Evolutionary conservation across 2,329 filamentous ascomycete genomes (phyloP).

Genomic region (Cladosporium phlei): DNA sequence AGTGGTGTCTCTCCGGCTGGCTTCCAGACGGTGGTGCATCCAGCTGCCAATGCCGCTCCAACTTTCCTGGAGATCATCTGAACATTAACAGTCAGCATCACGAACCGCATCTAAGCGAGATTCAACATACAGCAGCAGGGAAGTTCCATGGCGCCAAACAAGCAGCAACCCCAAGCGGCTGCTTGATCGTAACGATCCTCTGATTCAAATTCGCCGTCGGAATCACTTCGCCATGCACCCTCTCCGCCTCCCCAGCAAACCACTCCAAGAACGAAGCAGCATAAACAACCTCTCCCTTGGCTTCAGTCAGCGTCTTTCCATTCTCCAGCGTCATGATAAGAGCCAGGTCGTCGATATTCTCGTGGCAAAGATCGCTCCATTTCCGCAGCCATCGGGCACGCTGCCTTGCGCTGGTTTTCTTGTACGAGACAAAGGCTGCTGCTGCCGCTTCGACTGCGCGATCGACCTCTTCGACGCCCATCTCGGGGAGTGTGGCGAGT

Average conservation of each 20-base stretch:
- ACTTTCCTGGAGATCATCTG: constrained; percentile 38
- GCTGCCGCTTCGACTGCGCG: constrained; percentile 21
- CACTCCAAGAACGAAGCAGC: constrained; percentile 29
- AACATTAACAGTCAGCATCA: no score
- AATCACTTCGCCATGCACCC: constrained; percentile 21
- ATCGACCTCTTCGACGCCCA: constrained; percentile 19
- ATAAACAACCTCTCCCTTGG: constrained; percentile 30
- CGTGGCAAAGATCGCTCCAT: constrained; percentile 27
- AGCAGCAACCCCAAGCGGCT: constrained; percentile 28
- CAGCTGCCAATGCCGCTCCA: constrained; percentile 32
- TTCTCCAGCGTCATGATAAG: constrained; percentile 31
- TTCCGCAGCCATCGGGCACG: constrained; percentile 25
- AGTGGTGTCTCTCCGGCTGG: constrained; percentile 30
- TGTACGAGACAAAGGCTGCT: constrained; percentile 21
- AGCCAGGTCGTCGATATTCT: constrained; percentile 29
- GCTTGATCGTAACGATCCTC: constrained; percentile 25
- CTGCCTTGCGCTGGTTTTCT: constrained; percentile 21
- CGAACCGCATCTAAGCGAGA: no score
- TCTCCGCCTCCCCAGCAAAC: constrained; percentile 29
- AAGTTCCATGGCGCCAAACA: constrained; percentile 31
- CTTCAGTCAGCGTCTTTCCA: constrained; percentile 30
- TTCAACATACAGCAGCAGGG: constrained; percentile 20
- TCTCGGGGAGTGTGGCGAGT: constrained; percentile 24
- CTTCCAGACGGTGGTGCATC: constrained; percentile 31
- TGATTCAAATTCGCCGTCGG: constrained; percentile 19